Evolutionary conservation across 768 basidiomycete genomes (phyloP), one percentile per base, ranked within the genome.

Genomic region (Pulveroboletus sp.): DNA sequence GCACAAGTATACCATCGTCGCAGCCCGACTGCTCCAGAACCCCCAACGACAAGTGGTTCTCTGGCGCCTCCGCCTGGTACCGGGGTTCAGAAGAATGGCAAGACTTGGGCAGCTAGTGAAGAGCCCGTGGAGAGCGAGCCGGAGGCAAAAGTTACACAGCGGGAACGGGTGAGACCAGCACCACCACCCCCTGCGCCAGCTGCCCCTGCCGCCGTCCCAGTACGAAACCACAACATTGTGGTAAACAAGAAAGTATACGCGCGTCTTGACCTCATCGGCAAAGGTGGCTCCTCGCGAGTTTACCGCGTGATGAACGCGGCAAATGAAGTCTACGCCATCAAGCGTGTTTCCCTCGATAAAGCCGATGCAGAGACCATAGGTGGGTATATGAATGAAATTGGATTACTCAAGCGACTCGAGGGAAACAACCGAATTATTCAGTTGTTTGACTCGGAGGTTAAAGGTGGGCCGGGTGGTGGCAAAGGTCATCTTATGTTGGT

Each of bases 361-460:
- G 86, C 87, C 6, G 95, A 98, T 57, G 67, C 81, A 3, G 93
- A 96, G 55, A 90, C 92, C 17, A 86, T 95, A 73, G 82, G 77
- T 52, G 87, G 91, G 13, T 99, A 95, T 69, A 88, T 92, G 81
- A 97, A 97, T 66, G 95, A 99, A 74, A 97, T 98, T 51, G 82
- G 85, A 10, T 73, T 99, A 43, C 76, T 99, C 33, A 91, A 92
- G 63, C 83, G 93, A n/a, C 75, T 99, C n/a, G 83, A 85, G 32
- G 96, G 95, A 28, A 95, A 97, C 66, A 83, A 82, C 46, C 78
- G 93, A 40, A 94, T 99, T 58, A 97, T 99, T 57, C 79, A 88
- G 47, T 69, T 99, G 43, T 80, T 93, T 56, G 95, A 97, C 62
- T 89, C 88, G 50, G 94, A 97, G 69, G 80, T 94, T 33, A 89